Percentiles rank a stretch among this genome's conserved stretches.
phyloP scores from a whole-genome alignment of 2,329 filamentous ascomycete species.

The Escovopsis weberi region DNA sequence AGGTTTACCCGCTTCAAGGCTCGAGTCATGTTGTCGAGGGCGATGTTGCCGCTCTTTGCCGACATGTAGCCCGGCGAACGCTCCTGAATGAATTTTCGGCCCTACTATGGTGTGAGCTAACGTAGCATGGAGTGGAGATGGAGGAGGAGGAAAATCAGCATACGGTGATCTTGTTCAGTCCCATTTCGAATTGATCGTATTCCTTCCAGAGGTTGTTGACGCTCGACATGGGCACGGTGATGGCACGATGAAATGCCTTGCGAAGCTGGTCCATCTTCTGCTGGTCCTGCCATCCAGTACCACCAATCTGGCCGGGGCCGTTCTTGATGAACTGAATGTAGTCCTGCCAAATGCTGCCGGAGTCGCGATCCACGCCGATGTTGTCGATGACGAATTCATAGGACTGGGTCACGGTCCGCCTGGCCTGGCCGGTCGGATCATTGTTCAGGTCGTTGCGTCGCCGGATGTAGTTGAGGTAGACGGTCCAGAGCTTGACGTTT shows the following conservation, averaged over 20 bases:
- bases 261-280: conserved; percentile 94
- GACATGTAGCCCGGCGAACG: conserved; percentile 92
- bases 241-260: conserved; percentile 83
- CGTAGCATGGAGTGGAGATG: background rate
- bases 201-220: conserved; percentile 89
- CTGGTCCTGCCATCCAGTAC: conserved; percentile 84
- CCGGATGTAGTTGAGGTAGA: conserved; percentile 91
- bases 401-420: conserved; percentile 65
- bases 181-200: conserved; percentile 92
- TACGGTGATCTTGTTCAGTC: conserved; percentile 82
- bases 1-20: conserved; percentile 64
- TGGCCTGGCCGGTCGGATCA: conserved; percentile 62
- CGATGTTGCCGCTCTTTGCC: conserved; percentile 77
- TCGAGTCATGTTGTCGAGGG: conserved; percentile 76
- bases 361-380: conserved; percentile 82
- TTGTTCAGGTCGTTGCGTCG: conserved; percentile 72
- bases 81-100: conserved; percentile 88
- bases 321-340: conserved; percentile 89
- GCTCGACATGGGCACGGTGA: conserved; percentile 71
- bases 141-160: conserved; percentile 13
- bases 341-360: conserved; percentile 82
- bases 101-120: conserved; percentile 34
- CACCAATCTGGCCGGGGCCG: conserved; percentile 73
- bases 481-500: conserved; percentile 77
- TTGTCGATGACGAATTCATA: conserved; percentile 88